Evolutionary conservation across 768 basidiomycete genomes (phyloP).

Genomic region (Boletus subcaerulescens): DNA sequence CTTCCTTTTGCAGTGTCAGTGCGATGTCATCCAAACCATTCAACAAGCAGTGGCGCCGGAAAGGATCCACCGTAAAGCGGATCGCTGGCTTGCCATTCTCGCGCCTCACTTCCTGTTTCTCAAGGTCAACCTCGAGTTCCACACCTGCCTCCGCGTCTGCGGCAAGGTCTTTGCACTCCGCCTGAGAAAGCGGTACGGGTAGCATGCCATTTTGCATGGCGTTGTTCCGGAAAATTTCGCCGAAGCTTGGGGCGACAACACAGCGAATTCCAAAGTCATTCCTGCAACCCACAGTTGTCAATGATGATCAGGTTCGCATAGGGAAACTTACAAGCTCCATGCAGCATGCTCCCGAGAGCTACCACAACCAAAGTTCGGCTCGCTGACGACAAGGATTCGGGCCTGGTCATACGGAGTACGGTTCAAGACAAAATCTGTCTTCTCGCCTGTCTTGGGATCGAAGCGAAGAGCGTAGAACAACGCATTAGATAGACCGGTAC

Average conservation of each 20-base stretch:
- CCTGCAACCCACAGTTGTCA: conserved; percentile 33
- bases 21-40: conserved; percentile 98
- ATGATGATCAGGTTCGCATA: not conserved
- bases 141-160: conserved; percentile 73
- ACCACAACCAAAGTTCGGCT: conserved; percentile 88
- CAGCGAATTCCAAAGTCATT: conserved; percentile 90
- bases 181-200: conserved; percentile 67
- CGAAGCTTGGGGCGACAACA: conserved; percentile 85
- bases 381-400: conserved; percentile 79
- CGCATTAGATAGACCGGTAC: conserved; percentile 81
- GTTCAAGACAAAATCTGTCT: conserved; percentile 85
- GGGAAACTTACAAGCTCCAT: conserved; percentile 67
- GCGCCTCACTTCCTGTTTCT: conserved; percentile 75
- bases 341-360: conserved; percentile 91
- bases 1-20: conserved; percentile 80
- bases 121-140: conserved; percentile 82
- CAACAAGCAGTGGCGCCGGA: conserved; percentile 90
- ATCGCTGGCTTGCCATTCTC: conserved; percentile 70
- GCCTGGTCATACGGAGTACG: conserved; percentile 71
- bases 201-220: conserved; percentile 95
- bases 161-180: conserved; percentile 68
- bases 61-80: conserved; percentile 79
- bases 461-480: conserved; percentile 81
- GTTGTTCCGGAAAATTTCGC: conserved; percentile 88
- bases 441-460: conserved; percentile 71